These are phyloP conservation scores for Curvularia verruculosa DNA, from an alignment of 2,329 filamentous ascomycete species.

Conservation along the genomic window DNA sequence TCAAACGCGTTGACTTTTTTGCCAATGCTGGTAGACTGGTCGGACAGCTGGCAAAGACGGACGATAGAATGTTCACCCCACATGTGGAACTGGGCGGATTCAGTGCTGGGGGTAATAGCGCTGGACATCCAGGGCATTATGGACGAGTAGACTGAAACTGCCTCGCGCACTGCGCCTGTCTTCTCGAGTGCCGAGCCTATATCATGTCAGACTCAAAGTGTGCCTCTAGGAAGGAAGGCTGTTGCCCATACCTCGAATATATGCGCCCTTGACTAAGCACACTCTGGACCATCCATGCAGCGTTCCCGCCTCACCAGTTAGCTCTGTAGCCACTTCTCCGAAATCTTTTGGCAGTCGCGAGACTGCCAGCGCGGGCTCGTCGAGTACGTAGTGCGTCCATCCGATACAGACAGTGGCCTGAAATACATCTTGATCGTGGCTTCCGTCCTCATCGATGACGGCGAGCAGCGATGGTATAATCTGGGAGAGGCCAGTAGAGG, in stretches of 20 bases:
- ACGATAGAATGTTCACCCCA: slow-evolving; percentile 82
- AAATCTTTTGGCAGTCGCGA: slow-evolving; percentile 68
- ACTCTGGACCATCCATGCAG: slow-evolving; percentile 79
- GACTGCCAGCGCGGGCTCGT: slow-evolving; percentile 69
- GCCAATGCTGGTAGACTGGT: slow-evolving; percentile 58
- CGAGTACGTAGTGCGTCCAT: slow-evolving; percentile 81
- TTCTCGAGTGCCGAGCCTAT: slow-evolving; percentile 56
- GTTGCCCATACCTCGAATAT: slow-evolving; percentile 68
- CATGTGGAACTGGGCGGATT: slow-evolving; percentile 65
- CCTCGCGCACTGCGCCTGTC: slow-evolving; percentile 57
- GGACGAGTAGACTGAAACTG: slow-evolving; percentile 69
- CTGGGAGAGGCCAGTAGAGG: slow-evolving; percentile 40
- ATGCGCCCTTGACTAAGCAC: slow-evolving; percentile 78
- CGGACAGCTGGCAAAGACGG: slow-evolving; percentile 73
- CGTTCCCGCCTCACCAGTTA: slow-evolving; percentile 42
- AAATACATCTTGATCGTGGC: slow-evolving; percentile 63
- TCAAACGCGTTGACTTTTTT: slow-evolving; percentile 36
- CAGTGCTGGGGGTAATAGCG: slow-evolving; percentile 58
- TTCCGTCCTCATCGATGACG: slow-evolving; percentile 49
- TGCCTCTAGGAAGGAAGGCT: background rate
- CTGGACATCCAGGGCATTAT: slow-evolving; percentile 68
- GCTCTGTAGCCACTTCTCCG: slow-evolving; percentile 39
- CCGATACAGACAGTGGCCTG: slow-evolving; percentile 84
- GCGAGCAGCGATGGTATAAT: slow-evolving; percentile 50
- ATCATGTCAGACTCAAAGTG: slow-evolving; percentile 11